These are phyloP conservation scores for Malassezia cuniculi DNA, from an alignment of 1,284 basidiomycete genomes.

Conservation along the genomic window DNA sequence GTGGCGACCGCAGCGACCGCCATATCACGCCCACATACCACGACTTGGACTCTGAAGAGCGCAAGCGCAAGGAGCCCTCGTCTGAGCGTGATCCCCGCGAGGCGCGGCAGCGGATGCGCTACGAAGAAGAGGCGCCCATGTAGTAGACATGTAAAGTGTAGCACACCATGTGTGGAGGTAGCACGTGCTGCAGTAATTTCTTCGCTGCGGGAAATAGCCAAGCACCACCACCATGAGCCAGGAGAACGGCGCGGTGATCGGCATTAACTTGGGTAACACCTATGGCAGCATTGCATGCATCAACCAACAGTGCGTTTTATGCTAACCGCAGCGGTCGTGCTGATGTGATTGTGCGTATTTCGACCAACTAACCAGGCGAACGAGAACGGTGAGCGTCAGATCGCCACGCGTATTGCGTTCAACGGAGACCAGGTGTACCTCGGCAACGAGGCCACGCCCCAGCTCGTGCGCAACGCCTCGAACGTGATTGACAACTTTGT, in stretches of 20 bases:
- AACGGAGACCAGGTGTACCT: constrained; percentile 61
- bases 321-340: constrained; percentile 26
- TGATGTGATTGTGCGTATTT: constrained; percentile 51
- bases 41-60: constrained; percentile 9
- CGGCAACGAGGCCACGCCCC: constrained; percentile 84
- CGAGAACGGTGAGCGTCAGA: constrained; percentile 95
- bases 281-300: constrained; percentile 90
- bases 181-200: too few species aligned
- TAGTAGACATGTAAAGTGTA: too few species aligned
- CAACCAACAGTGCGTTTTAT: constrained; percentile 60
- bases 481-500: constrained; percentile 92
- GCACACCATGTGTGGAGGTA: background rate
- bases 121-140: background rate
- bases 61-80: constrained; percentile 11
- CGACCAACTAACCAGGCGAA: constrained; percentile 63
- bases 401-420: constrained; percentile 85
- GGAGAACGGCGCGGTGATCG: constrained; percentile 51
- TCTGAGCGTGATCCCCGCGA: constrained; percentile 5
- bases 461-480: constrained; percentile 84
- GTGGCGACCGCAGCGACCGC: too few species aligned
- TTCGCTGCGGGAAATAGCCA: background rate
- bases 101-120: constrained; percentile 9
- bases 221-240: constrained; percentile 22
- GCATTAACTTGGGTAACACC: constrained; percentile 93
- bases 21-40: too few species aligned